Percentiles rank a stretch among this genome's conserved stretches.
Conservation (phyloP, 345 rosid genomes). For the Orychophragmus violaceus region DNA sequence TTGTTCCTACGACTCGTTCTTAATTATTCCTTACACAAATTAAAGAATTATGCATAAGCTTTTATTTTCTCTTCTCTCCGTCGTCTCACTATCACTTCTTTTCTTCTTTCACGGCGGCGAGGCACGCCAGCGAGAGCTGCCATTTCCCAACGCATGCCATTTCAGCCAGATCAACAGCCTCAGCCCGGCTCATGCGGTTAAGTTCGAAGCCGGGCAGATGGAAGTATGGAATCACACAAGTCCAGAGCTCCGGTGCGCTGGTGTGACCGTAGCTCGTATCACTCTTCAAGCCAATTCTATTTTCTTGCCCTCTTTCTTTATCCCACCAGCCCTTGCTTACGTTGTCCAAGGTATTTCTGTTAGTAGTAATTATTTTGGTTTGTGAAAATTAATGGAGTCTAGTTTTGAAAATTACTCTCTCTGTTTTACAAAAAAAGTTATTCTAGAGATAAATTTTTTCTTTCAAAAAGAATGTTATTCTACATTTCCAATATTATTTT, state of each 20-base stretch:
- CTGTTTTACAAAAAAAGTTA: too few relatives aligned
- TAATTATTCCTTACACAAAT: background rate
- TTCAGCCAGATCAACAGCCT: constrained; percentile 39
- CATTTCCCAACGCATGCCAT: constrained; percentile 38
- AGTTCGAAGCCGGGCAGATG: constrained; percentile 48
- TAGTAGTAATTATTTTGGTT: background rate
- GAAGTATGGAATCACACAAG: constrained; percentile 56
- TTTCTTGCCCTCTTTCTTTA: constrained; percentile 43
- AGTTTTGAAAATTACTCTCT: background rate
- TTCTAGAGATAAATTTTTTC: too few relatives aligned
- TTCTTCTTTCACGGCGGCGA: constrained; percentile 32
- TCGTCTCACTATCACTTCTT: constrained; percentile 36
- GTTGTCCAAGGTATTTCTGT: constrained; percentile 41
- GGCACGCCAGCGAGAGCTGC: constrained; percentile 25
- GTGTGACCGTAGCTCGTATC: constrained; percentile 42
- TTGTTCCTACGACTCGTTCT: background rate
- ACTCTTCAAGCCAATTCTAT: constrained; percentile 52
- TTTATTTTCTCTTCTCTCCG: constrained; percentile 22
- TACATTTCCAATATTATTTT: too few relatives aligned
- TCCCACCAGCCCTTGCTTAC: constrained; percentile 42
- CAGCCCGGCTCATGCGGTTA: constrained; percentile 35
- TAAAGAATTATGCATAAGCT: constrained; percentile 18
- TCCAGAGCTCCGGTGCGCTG: constrained; percentile 53
- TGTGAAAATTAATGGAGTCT: background rate
- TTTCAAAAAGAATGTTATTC: too few relatives aligned